A percentile compares a stretch with the other conserved stretches of the same genome.
Conservation (phyloP, 106 monocot species). For the Triglochin maritima region DNA sequence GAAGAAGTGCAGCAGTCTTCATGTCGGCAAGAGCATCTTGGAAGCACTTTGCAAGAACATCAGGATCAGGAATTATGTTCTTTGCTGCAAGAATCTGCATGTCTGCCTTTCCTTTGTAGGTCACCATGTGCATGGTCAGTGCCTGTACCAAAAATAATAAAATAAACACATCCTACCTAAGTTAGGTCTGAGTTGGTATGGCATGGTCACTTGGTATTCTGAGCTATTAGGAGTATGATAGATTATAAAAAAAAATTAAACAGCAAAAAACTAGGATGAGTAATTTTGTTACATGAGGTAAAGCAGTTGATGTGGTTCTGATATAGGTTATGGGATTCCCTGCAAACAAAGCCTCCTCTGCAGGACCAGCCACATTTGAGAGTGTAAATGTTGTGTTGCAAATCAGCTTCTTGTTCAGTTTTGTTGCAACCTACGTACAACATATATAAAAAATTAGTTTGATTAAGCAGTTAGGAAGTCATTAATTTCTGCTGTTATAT, state of each 20-base stretch:
- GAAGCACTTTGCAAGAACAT: slow-evolving; percentile 19
- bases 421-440: slow-evolving; percentile 8
- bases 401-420: slow-evolving; percentile 14
- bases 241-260: too few relatives aligned
- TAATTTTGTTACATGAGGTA: slow-evolving; percentile 17
- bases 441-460: not conserved
- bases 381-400: slow-evolving; percentile 21
- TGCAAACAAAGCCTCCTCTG: slow-evolving; percentile 14
- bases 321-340: slow-evolving; percentile 15
- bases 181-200: too few relatives aligned
- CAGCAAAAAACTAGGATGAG: not conserved
- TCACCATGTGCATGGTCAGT: slow-evolving; percentile 16
- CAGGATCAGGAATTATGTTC: slow-evolving; percentile 19
- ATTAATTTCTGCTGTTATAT: too few relatives aligned
- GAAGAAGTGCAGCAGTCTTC: slow-evolving; percentile 4
- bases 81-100: slow-evolving; percentile 20
- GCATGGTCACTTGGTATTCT: not conserved
- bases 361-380: slow-evolving; percentile 20
- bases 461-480: not conserved
- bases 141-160: slow-evolving; percentile 7
- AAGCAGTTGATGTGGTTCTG: slow-evolving; percentile 6
- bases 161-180: not conserved
- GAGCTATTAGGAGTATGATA: too few relatives aligned
- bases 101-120: slow-evolving; percentile 16
- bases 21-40: slow-evolving; percentile 15